phyloP scores from a whole-genome alignment of 2,329 filamentous ascomycete genomes.

The Penicillium sp. region DNA sequence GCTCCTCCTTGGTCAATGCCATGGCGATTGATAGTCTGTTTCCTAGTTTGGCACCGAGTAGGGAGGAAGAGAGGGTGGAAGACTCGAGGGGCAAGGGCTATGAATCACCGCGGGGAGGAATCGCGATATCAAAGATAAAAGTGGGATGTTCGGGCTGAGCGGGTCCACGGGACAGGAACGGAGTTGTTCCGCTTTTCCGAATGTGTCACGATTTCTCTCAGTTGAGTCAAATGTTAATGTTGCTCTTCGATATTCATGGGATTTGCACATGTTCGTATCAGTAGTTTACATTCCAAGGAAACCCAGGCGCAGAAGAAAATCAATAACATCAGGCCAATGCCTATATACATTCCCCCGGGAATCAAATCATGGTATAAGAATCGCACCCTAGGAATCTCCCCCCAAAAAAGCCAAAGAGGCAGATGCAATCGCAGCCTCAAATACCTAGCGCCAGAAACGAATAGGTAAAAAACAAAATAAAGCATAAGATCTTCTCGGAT shows the following conservation, averaged over 20 bases:
- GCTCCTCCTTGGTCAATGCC: not conserved
- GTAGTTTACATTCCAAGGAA: not conserved
- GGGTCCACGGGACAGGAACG: not conserved
- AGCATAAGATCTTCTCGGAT: constrained; percentile 15
- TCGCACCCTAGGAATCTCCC: constrained; percentile 8
- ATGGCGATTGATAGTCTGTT: not conserved
- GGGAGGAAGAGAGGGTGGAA: not conserved
- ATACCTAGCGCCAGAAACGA: constrained; percentile 25
- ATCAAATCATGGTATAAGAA: constrained; percentile 17
- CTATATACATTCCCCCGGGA: constrained; percentile 18
- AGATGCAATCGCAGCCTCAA: constrained; percentile 21
- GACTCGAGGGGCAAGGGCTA: not conserved
- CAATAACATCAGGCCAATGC: constrained; percentile 14
- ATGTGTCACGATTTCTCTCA: not conserved
- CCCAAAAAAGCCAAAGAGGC: constrained; percentile 18
- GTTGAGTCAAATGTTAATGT: not conserved
- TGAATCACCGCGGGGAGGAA: not conserved
- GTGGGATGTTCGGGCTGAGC: not conserved
- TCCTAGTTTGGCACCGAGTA: not conserved
- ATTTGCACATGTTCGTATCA: not conserved
- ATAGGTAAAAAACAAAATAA: constrained; percentile 21
- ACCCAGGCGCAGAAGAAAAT: not conserved
- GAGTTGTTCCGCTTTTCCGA: not conserved
- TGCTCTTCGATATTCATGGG: too few species aligned
- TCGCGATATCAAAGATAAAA: not conserved